These are phyloP conservation scores for Pythium folliculosum DNA, from an alignment of 352 stramenopile genomes.

Conservation along the genomic window DNA sequence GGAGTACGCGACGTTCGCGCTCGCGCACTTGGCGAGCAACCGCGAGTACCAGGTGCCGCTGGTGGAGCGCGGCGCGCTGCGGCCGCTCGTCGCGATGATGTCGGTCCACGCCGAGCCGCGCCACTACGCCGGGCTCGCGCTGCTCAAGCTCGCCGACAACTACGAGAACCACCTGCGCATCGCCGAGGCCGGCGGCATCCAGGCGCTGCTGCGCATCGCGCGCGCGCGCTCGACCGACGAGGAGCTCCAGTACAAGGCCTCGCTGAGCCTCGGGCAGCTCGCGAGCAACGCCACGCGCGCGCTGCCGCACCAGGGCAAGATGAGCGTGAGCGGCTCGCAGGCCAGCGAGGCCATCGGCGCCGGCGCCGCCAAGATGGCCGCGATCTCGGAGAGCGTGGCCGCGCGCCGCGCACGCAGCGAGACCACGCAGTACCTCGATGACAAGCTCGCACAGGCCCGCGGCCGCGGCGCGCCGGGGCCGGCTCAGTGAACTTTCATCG, in stretches of 20 bases:
- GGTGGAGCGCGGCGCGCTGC: constrained; percentile 89
- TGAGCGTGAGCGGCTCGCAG: constrained; percentile 29
- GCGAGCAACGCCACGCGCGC: constrained; percentile 89
- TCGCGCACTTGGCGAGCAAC: constrained; percentile 95
- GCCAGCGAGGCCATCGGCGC: constrained; percentile 62
- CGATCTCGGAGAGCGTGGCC: constrained; percentile 69
- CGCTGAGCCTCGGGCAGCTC: constrained; percentile 91
- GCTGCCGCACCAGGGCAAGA: constrained; percentile 61
- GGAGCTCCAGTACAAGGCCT: constrained; percentile 95
- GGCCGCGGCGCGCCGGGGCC: no score
- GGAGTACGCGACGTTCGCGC: constrained; percentile 95
- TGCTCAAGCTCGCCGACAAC: constrained; percentile 98
- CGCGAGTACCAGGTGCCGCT: constrained; percentile 93
- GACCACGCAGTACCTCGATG: constrained; percentile 78
- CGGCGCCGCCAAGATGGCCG: constrained; percentile 75
- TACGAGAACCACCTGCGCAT: constrained; percentile 97
- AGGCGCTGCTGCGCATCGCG: constrained; percentile 93
- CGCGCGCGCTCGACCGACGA: constrained; percentile 90
- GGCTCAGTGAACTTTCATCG: no score
- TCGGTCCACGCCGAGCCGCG: constrained; percentile 91
- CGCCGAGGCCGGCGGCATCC: constrained; percentile 94
- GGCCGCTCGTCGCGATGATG: constrained; percentile 96
- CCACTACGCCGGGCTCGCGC: constrained; percentile 94
- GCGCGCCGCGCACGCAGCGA: constrained; percentile 68
- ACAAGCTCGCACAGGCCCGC: constrained; percentile 55